These are phyloP conservation scores for Pichia norvegensis DNA, from an alignment of 1,139 yeast genomes.

Conservation along the genomic window DNA sequence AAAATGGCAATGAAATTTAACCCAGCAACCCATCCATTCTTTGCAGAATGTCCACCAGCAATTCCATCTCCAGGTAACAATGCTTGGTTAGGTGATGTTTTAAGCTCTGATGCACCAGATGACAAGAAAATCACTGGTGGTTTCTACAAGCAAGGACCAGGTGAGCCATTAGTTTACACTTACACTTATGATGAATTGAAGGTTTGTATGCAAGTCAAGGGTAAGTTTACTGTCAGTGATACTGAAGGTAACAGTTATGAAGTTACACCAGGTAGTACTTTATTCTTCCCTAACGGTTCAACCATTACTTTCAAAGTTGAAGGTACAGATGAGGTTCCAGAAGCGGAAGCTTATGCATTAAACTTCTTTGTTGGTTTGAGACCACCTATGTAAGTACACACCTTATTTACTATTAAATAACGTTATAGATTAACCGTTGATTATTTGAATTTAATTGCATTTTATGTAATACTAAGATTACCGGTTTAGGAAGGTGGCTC, in stretches of 20 bases:
- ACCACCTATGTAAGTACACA: slow-evolving; percentile 33
- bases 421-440: not conserved
- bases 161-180: slow-evolving; percentile 57
- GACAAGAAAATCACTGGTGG: slow-evolving; percentile 58
- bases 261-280: slow-evolving; percentile 59
- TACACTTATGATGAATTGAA: slow-evolving; percentile 68
- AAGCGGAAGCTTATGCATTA: slow-evolving; percentile 47
- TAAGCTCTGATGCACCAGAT: slow-evolving; percentile 48
- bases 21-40: slow-evolving; percentile 42
- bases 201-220: slow-evolving; percentile 57
- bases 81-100: slow-evolving; percentile 59
- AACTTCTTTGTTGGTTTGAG: slow-evolving; percentile 63
- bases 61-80: slow-evolving; percentile 41
- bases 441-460: not conserved
- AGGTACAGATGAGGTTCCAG: slow-evolving; percentile 28
- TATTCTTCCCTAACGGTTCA: slow-evolving; percentile 59
- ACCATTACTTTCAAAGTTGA: slow-evolving; percentile 57
- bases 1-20: slow-evolving; percentile 49
- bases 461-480: not conserved
- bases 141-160: slow-evolving; percentile 59
- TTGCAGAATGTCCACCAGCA: slow-evolving; percentile 45
- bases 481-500: not conserved
- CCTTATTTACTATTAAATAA: slow-evolving; percentile 14
- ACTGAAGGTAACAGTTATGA: slow-evolving; percentile 53
- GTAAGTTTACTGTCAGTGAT: slow-evolving; percentile 53